Conservation (phyloP, 2,329 filamentous ascomycete genomes). For the Fusarium brachygibbosum region DNA sequence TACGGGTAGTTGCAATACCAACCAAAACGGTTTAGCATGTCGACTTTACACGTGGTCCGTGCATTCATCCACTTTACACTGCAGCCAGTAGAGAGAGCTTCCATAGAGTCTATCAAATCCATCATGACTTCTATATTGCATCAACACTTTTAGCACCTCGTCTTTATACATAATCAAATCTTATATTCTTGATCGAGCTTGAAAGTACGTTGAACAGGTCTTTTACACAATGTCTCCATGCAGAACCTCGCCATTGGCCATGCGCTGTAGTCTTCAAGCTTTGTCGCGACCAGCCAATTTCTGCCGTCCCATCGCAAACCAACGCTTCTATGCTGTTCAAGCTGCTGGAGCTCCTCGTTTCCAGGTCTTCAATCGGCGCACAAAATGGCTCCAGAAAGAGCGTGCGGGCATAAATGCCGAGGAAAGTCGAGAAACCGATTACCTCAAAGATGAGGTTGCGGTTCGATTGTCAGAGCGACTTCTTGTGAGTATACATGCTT, state of each 20-base stretch:
- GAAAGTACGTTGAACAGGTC: conserved; percentile 26
- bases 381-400: conserved; percentile 94
- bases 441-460: conserved; percentile 93
- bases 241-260: conserved; percentile 42
- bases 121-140: conserved; percentile 49
- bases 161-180: conserved; percentile 12
- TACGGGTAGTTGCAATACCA: conserved; percentile 16
- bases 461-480: conserved; percentile 85
- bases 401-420: conserved; percentile 79
- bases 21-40: conserved; percentile 35
- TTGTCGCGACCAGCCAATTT: conserved; percentile 36
- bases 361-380: conserved; percentile 89
- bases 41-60: conserved; percentile 37
- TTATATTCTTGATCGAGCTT: conserved; percentile 7
- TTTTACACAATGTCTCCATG: conserved; percentile 52
- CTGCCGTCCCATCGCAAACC: conserved; percentile 36
- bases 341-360: conserved; percentile 81
- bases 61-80: conserved; percentile 34
- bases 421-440: conserved; percentile 85
- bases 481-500: conserved; percentile 66
- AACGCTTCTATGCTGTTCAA: conserved; percentile 81
- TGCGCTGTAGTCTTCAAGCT: conserved; percentile 47
- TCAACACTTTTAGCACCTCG: conserved; percentile 28
- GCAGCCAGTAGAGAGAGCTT: conserved; percentile 41
- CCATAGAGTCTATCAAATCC: conserved; percentile 29